Percentiles rank a stretch among this genome's conserved stretches.
phyloP scores from a whole-genome alignment of 2,329 filamentous ascomycete genomes.

The Alternaria dauci region DNA sequence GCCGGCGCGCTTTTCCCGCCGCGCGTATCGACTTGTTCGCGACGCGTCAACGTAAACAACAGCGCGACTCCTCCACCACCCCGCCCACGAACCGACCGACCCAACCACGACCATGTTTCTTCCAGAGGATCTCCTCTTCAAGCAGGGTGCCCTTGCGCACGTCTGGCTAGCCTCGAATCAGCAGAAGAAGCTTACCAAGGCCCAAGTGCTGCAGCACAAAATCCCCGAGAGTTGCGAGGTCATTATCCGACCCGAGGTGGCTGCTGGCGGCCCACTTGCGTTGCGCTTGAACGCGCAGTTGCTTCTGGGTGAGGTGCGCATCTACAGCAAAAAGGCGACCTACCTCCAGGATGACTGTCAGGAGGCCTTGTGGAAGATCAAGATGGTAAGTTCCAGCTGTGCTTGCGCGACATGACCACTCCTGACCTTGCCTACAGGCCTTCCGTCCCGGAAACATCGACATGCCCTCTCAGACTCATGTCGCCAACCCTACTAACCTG shows the following conservation, averaged over 20 bases:
- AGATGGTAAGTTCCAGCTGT: conserved; percentile 73
- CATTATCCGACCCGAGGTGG: conserved; percentile 77
- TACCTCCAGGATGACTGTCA: conserved; percentile 98
- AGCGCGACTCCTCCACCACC: conserved; percentile 28
- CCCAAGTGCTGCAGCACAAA: conserved; percentile 92
- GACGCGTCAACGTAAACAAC: conserved; percentile 48
- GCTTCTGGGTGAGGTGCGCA: conserved; percentile 92
- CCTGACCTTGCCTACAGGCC: conserved; percentile 61
- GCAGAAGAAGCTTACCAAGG: conserved; percentile 97
- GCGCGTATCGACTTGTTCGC: conserved; percentile 35
- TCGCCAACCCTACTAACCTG: conserved; percentile 84
- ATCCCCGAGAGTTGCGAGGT: conserved; percentile 93
- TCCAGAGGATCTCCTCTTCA: conserved; percentile 92
- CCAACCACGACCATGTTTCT: conserved; percentile 79
- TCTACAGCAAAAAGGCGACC: conserved; percentile 96
- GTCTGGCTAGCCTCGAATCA: conserved; percentile 98
- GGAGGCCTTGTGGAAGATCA: conserved; percentile 96
- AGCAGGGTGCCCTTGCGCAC: conserved; percentile 94
- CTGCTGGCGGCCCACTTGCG: conserved; percentile 85
- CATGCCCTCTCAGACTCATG: conserved; percentile 77
- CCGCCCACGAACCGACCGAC: conserved; percentile 18
- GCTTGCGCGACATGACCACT: conserved; percentile 1
- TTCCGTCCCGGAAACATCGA: conserved; percentile 98
- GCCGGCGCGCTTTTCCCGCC: conserved; percentile 33
- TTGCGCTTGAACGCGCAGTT: conserved; percentile 93